Base-by-base conservation (phyloP, 106 monocot species). In the Alisma plantagoaquatica region DNA sequence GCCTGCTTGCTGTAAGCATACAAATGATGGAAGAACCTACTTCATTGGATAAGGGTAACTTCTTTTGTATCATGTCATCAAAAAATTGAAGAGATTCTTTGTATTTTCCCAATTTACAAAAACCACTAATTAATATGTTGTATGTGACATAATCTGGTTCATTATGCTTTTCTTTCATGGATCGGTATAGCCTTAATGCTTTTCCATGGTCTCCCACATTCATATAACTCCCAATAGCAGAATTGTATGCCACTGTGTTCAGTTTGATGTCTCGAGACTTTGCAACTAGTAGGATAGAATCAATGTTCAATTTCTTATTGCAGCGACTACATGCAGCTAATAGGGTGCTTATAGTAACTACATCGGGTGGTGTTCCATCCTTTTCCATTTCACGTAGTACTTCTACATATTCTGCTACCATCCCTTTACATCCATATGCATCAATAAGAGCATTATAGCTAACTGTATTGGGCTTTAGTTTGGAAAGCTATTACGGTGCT, bases 381-480 rank as follows among this genome's bases (percentile, higher is more conserved):
- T 23, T 71, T 73, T 96, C 67, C 66, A 66, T 56, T 66, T 48
- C 56, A 66, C 46, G 88, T 49, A 96, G 60, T 44, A 84, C 62
- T 31, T 67, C 47, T 29, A 89, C 61, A 52, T 84, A 84, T 62
- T 96, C 78, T 18, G 65, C 26, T 53, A 96, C 41, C 75, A 84
- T 78, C 33, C 89, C 89, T 35, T 64, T 49, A 62, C 84, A 73
- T 51, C 84, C 96, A 75, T 89, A 96, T 43, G 96, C 88, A 76
- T 96, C 96, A 65, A 96, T 89, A 44, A 96, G 64, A 46, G 84
- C 96, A 73, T 96, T 96, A 46, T 89, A 96, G 59, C 72, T 78
- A 50, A 96, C 52, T 63, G 25, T 81, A 73, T 84, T 96, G 54
- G 84, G 96, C 50, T 49, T 96, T 53, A n/a, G n/a, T n/a, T n/a